Evolutionary conservation across 2,329 filamentous ascomycete genomes (phyloP), one percentile per base, ranked within the genome.

Genomic region (Septoria linicola): DNA sequence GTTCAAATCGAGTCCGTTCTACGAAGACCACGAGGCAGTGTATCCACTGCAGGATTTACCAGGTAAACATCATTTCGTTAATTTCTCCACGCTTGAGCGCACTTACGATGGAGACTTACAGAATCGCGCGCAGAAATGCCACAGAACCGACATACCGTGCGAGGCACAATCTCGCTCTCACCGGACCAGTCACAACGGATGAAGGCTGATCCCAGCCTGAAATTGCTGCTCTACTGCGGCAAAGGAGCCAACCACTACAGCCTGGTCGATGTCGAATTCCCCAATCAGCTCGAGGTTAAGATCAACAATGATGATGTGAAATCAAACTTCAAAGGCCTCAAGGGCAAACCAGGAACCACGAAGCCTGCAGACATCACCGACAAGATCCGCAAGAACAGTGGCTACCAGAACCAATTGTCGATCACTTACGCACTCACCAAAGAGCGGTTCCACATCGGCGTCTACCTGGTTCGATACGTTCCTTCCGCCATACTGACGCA

Each of bases 321-420:
- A 70, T 86, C 87, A n/a, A 99, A 97, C 68, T 79, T 95, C 60
- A 87, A 93, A 60, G 93, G 93, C 3, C 72, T 99, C 55, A 99
- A 99, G 72, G 96, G 96, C 69, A 95, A 93, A 69, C 89, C 92
- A 5, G 93, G 93, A 17, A 95, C 93, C 37, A 99, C 93, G 34
- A 84, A 89, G 63, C 93, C 93, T 6, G 90, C 89, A 40, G 93
- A 99, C 71, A 87, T 99, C 55, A 99, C 93, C 6, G 76, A 80
- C 58, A 79, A 82, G 53, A 75, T 97, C 39, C 82, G 85, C 14
- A 80, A 88, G 23, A 84, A 81, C 57, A 80, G 83, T 8, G 66
- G 78, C 36, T 95, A 92, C 65, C 74, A 74, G 47, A 97, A 97
- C 66, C 83, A 77, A 42, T 74, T 99, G 54, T 82, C 87, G 51